Base-by-base conservation (phyloP, 352 stramenopile genomes). In the Phytopythium cucurbitacearum region DNA sequence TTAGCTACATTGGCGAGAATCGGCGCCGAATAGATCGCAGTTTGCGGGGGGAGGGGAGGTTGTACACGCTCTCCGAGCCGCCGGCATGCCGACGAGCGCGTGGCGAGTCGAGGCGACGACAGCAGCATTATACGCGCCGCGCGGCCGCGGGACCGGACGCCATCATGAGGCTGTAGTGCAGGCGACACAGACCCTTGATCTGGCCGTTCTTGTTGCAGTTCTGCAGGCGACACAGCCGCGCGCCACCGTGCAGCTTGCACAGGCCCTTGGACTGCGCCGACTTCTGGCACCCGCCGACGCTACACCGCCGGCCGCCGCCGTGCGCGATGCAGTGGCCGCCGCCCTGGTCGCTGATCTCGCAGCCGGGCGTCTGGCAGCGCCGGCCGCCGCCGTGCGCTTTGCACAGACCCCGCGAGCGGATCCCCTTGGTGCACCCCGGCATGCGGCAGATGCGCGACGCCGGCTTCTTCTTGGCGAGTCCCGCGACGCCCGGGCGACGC, bases 171-270 rank as follows among this genome's bases (percentile, higher is more conserved):
- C 71, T 80, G 51, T 82, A 90, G 65, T 94, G 83, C 21, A 84
- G 59, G 11, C 82, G 72, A 51, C 84, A 94, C 11, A 91, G 71
- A 0, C 84, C 84, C 40, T 86, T 86, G 65, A 88, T 80, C 69
- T 91, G 80, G 13, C 77, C 77, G 68, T 91, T 94, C 67, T 94
- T 94, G 57, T 68, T 62, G 61, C 86, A 96, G 40, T 85, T 76
- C 0, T 62, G 61, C 40, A 89, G 51, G 16, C 75, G 74, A 62
- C 86, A 96, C 13, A 83, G 69, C 33, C 81, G 76, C 36, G 80
- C 83, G 49, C 86, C 86, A 9, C 84, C 86, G 51, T 96, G 86
- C 5, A 89, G 66, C 65, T 93, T 94, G 63, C 86, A 96, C 0
- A 90, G 59, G 0, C 86, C 86, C 48, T 87, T 80, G 37, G 79